Base-by-base conservation (phyloP, 148 eudicot genomes). In the Selenicereus undatus region DNA sequence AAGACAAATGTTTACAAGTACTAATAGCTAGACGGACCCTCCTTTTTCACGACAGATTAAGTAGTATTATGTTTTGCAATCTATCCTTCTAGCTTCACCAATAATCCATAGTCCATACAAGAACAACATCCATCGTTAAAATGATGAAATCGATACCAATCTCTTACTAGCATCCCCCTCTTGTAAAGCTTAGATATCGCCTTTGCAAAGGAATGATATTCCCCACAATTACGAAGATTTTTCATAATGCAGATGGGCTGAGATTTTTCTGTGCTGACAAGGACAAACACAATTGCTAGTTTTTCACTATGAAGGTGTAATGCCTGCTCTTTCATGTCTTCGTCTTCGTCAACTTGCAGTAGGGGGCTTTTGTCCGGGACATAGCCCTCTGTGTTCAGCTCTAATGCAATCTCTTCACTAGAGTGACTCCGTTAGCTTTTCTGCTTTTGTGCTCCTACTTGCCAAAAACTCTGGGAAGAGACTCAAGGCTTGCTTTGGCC, bases 181-280 rank as follows among this genome's bases (percentile, higher is more conserved):
- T 80, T 76, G 80, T 89, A 87, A 74, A 86, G 42, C 86, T 82
- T 80, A 32, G 90, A 87, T 48, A 88, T 73, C 24, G 78, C 73
- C 82, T 85, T 90, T 18, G 83, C 82, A 79, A 88, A 85, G 11
- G 83, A 35, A 65, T 82, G 90, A 68, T 88, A 90, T 56, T 88
- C 89, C 74, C 79, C 89, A 76, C 90, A 90, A 82, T 88, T 86
- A 52, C 89, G 89, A 21, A 85, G 78, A 80, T 88, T 86, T 86
- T 88, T 90, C 86, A 90, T 81, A 80, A 90, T 72, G 27, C 92
- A 43, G 68, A 64, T n/a, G n/a, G 68, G 68, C 26, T 64, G 68
- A 24, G 68, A 64, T 24, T 27, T 22, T n/a, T n/a, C 68, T 64
- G 8, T 9, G 29, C 68, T 64, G 68, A 64, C 29, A 64, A 64